A percentile compares a stretch with the other conserved stretches of the same genome.
Conservation (phyloP, 225 moss, liverwort and hornwort species). For the Anthoceros angustus region DNA sequence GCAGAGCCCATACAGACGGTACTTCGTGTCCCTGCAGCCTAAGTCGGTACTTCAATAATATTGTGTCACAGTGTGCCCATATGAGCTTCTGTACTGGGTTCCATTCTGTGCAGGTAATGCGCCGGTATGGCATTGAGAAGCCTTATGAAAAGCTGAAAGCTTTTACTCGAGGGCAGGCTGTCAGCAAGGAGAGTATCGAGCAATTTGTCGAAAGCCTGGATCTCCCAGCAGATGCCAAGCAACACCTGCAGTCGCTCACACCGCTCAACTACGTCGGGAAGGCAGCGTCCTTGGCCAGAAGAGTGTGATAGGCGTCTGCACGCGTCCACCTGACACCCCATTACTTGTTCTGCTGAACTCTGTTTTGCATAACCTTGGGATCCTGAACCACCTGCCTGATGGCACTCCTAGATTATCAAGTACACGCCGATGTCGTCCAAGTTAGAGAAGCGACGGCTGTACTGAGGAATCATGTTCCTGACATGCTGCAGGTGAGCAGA, state of each 20-base stretch:
- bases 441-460: no score
- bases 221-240: conserved; percentile 48
- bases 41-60: background rate
- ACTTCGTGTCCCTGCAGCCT: conserved; percentile 9
- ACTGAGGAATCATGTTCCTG: no score
- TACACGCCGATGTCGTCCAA: no score
- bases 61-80: background rate
- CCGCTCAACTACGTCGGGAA: conserved; percentile 61
- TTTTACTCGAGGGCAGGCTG: conserved; percentile 61
- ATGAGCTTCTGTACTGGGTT: background rate
- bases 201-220: conserved; percentile 53
- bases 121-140: conserved; percentile 64
- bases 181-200: conserved; percentile 57
- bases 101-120: conserved; percentile 43
- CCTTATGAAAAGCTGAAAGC: conserved; percentile 83
- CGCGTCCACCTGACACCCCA: no score
- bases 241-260: conserved; percentile 33
- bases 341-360: no score
- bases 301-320: conserved; percentile 10
- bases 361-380: no score
- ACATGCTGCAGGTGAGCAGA: no score
- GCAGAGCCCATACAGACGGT: conserved; percentile 95
- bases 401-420: no score
- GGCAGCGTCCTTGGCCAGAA: conserved; percentile 44
- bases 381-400: no score